Conservation (phyloP, 768 basidiomycete genomes). For the Collybia sordida region DNA sequence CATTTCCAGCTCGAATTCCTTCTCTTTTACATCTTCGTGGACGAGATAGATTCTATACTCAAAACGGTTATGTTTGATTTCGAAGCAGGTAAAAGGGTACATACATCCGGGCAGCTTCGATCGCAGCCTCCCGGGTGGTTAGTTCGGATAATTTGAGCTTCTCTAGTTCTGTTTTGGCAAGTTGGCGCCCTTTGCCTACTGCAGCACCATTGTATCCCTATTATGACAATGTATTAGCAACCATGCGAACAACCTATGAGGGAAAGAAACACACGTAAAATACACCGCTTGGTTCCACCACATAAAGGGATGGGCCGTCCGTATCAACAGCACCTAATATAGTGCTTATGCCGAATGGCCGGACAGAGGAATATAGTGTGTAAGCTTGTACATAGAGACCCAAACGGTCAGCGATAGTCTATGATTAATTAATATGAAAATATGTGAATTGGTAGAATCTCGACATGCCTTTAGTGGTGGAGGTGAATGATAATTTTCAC, state of each 20-base stretch:
- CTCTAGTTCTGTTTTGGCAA: constrained; percentile 98
- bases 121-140: constrained; percentile 80
- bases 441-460: background rate
- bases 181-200: constrained; percentile 96
- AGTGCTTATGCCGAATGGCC: constrained; percentile 95
- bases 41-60: constrained; percentile 85
- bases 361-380: constrained; percentile 96
- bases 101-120: constrained; percentile 94
- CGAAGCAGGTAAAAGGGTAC: constrained; percentile 23
- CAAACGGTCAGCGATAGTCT: constrained; percentile 66
- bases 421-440: background rate
- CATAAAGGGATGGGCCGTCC: constrained; percentile 80
- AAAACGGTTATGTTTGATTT: background rate
- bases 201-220: constrained; percentile 96
- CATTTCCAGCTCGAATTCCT: constrained; percentile 97
- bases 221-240: constrained; percentile 1
- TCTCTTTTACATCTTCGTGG: constrained; percentile 97
- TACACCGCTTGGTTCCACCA: constrained; percentile 94
- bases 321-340: constrained; percentile 90
- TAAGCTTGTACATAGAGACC: constrained; percentile 92
- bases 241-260: background rate
- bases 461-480: constrained; percentile 75
- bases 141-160: constrained; percentile 88
- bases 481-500: constrained; percentile 71
- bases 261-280: constrained; percentile 62